These are phyloP conservation scores for Trypethelium eluteriae DNA, from an alignment of 495 filamentous ascomycete species.

Conservation along the genomic window DNA sequence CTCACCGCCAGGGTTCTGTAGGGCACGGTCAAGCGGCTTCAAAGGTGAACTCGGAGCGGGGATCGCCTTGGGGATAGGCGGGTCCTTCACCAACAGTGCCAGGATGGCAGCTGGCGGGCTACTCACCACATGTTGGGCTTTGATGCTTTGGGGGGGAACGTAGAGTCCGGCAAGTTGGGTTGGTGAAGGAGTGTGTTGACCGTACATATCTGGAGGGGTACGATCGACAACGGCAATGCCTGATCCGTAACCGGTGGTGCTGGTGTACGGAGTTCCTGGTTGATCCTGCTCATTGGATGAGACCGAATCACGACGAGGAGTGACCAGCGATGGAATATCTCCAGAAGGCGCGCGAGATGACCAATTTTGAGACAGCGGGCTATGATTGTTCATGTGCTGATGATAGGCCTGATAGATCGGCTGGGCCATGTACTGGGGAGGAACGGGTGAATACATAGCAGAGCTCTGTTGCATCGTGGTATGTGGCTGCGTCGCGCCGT, in stretches of 20 bases:
- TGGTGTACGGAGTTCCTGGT: conserved; percentile 48
- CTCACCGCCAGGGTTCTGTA: conserved; percentile 79
- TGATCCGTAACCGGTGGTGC: conserved; percentile 42
- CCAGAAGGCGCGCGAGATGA: conserved; percentile 32
- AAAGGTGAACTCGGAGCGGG: conserved; percentile 65
- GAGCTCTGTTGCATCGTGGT: conserved; percentile 23
- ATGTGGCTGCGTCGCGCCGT: conserved; percentile 25
- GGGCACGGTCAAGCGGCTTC: conserved; percentile 78
- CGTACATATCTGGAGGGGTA: conserved; percentile 42
- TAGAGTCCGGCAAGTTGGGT: conserved; percentile 46
- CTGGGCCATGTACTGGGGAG: conserved; percentile 28
- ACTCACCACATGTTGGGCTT: conserved; percentile 46
- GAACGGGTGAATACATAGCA: conserved; percentile 32
- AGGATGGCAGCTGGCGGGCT: conserved; percentile 55
- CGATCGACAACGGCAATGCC: conserved; percentile 54
- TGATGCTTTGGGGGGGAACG: conserved; percentile 42
- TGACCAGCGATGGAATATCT: conserved; percentile 40
- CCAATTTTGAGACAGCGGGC: conserved; percentile 36
- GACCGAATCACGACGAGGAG: conserved; percentile 38
- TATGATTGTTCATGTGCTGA: conserved; percentile 32
- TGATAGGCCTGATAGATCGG: conserved; percentile 29
- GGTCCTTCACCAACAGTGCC: conserved; percentile 61
- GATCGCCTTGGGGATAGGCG: conserved; percentile 79
- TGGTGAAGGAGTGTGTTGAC: conserved; percentile 50
- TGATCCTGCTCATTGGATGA: conserved; percentile 61